These are phyloP conservation scores for Petrea volubilis DNA, from an alignment of 257 asterid species.

Conservation along the genomic window DNA sequence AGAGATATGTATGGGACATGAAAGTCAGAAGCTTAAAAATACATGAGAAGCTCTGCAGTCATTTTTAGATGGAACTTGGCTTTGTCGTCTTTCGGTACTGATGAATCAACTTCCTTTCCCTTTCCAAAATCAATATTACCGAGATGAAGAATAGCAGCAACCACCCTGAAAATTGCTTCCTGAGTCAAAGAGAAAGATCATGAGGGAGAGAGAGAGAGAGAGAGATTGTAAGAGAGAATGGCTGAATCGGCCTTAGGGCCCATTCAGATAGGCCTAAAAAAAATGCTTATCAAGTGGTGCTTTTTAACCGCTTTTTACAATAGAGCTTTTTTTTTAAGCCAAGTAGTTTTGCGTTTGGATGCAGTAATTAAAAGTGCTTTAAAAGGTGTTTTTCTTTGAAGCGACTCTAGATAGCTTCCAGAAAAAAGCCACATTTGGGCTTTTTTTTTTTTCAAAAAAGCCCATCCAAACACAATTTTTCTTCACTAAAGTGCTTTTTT, in stretches of 20 bases:
- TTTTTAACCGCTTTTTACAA: too few relatives aligned
- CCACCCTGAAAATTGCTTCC: slow-evolving; percentile 98
- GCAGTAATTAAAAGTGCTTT: too few relatives aligned
- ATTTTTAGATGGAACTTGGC: slow-evolving; percentile 84
- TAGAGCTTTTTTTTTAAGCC: too few relatives aligned
- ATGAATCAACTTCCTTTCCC: slow-evolving; percentile 90
- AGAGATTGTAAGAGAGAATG: slow-evolving; percentile 16
- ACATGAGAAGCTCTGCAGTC: slow-evolving; percentile 89
- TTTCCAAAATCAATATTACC: slow-evolving; percentile 91
- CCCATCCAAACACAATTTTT: too few relatives aligned
- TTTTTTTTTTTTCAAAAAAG: too few relatives aligned
- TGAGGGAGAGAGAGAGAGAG: neutral
- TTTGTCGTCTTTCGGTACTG: slow-evolving; percentile 76
- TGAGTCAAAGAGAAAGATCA: slow-evolving; percentile 35
- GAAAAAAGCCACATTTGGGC: too few relatives aligned
- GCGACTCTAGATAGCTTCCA: too few relatives aligned
- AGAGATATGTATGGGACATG: slow-evolving; percentile 30
- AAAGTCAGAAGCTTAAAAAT: slow-evolving; percentile 39
- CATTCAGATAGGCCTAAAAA: too few relatives aligned
- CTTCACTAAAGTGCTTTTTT: too few relatives aligned
- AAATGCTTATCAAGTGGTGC: too few relatives aligned
- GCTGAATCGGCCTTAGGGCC: slow-evolving; percentile 10
- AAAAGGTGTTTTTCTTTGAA: too few relatives aligned
- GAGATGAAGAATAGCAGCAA: slow-evolving; percentile 91
- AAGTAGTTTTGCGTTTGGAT: too few relatives aligned